phyloP scores from a whole-genome alignment of 331 rosid genomes.

The Rosa hybrid region DNA sequence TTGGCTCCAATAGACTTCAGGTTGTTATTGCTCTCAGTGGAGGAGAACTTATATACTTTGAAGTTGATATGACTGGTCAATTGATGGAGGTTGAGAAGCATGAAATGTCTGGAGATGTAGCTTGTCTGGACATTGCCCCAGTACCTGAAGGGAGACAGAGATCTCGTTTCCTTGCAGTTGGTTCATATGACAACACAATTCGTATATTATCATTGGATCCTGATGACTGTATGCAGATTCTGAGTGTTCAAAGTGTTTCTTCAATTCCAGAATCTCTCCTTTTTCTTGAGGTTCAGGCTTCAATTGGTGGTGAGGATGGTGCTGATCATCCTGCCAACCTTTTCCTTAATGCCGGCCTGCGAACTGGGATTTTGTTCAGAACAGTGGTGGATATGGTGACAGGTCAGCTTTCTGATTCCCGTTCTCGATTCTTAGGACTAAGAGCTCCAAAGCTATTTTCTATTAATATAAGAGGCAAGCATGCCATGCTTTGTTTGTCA shows the following conservation, averaged over 20 bases:
- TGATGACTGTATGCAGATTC: slow-evolving; percentile 92
- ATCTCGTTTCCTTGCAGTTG: slow-evolving; percentile 96
- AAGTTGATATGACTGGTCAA: slow-evolving; percentile 93
- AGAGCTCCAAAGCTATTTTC: slow-evolving; percentile 95
- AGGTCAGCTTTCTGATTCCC: slow-evolving; percentile 95
- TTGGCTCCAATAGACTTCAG: slow-evolving; percentile 92
- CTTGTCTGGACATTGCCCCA: slow-evolving; percentile 95
- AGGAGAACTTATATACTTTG: slow-evolving; percentile 94
- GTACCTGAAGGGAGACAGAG: slow-evolving; percentile 97
- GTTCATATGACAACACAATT: slow-evolving; percentile 89
- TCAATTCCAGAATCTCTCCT: slow-evolving; percentile 95
- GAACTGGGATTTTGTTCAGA: slow-evolving; percentile 88
- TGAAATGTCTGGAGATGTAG: slow-evolving; percentile 97
- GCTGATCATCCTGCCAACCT: slow-evolving; percentile 99
- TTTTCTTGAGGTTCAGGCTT: slow-evolving; percentile 94
- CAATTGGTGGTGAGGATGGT: slow-evolving; percentile 96
- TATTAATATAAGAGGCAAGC: slow-evolving; percentile 75
- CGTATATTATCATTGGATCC: slow-evolving; percentile 95
- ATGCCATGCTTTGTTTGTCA: slow-evolving; percentile 94
- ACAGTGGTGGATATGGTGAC: slow-evolving; percentile 99
- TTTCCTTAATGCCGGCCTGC: slow-evolving; percentile 88
- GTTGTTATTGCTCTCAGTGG: slow-evolving; percentile 96
- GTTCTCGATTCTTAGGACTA: slow-evolving; percentile 93
- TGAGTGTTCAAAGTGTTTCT: slow-evolving; percentile 93
- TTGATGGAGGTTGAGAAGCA: slow-evolving; percentile 96